Evolutionary conservation across 164 flowering plant genomes (phyloP).

Genomic region (Macadamia tetraphylla): DNA sequence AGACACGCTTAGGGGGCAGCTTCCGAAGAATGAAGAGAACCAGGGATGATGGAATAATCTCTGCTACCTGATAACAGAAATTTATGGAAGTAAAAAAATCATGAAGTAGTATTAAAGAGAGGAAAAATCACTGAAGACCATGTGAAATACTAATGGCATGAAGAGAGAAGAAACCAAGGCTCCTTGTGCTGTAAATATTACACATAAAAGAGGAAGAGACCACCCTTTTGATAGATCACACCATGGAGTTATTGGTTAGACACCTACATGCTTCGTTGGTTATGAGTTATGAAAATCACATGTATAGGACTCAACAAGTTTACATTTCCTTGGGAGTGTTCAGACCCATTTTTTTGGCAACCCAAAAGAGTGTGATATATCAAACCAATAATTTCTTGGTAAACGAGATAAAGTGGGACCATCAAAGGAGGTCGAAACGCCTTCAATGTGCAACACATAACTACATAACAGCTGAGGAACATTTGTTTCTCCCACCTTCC

Average conservation of each 20-base stretch:
- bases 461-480: no score
- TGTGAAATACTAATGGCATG: background rate
- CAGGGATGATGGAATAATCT: constrained; percentile 69
- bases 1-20: constrained; percentile 67
- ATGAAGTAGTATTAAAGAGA: background rate
- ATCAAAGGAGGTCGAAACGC: background rate
- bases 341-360: no score
- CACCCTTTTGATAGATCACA: no score
- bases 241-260: no score
- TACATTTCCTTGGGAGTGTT: no score
- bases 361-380: no score
- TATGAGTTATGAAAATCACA: no score
- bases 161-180: background rate
- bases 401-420: background rate
- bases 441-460: no score
- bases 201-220: no score
- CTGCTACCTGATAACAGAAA: constrained; percentile 45
- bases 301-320: no score
- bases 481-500: background rate
- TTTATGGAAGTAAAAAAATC: background rate
- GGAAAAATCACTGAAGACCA: background rate
- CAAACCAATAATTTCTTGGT: background rate
- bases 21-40: constrained; percentile 79
- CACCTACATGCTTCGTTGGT: no score
- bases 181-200: no score